Evolutionary conservation across 176 grass and related monocot genomes (phyloP), one percentile per base, ranked within the genome.

Genomic region (Thalia dealbata): DNA sequence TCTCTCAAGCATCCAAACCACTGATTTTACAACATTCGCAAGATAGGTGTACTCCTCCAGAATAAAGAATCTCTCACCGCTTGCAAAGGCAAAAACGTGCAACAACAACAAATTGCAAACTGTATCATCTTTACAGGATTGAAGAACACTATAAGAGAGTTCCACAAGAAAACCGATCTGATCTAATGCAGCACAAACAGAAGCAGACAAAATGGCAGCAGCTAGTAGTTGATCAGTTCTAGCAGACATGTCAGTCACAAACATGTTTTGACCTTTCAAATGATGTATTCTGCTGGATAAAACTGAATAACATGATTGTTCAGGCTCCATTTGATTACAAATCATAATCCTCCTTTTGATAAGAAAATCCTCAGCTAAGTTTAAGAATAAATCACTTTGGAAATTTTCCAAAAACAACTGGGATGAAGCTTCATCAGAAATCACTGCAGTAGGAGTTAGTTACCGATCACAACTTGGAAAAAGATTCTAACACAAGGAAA

Each of bases 121-220:
- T 84, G 84, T 61, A 77, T 88, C 80, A 68, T 48, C 78, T 86
- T 79, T 90, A 75, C 87, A 85, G 58, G 52, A 73, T 21, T 79
- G 75, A 84, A 96, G 87, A 86, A 90, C 70, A 84, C 77, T 91
- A 67, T 96, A 96, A 3, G 86, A 83, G 76, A 79, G n/a, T 74
- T 84, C 86, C 67, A 87, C 75, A 72, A 82, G 52, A 80, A 88
- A 35, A 78, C 83, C 82, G 41, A 84, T 44, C 73, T 78, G 84
- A 30, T 86, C 88, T 50, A 81, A 59, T 74, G 78, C 67, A 6
- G 60, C 69, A 82, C 87, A 92, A 71, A 97, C 59, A 24, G 80
- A 92, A 79, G 81, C 84, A 18, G 84, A 84, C 72, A 92, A 67
- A 79, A 90, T 84, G 75, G 89, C 90, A 71, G 78, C 83, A 64